Conservation (phyloP, 352 stramenopile species). For the Globisporangium spiculum region DNA sequence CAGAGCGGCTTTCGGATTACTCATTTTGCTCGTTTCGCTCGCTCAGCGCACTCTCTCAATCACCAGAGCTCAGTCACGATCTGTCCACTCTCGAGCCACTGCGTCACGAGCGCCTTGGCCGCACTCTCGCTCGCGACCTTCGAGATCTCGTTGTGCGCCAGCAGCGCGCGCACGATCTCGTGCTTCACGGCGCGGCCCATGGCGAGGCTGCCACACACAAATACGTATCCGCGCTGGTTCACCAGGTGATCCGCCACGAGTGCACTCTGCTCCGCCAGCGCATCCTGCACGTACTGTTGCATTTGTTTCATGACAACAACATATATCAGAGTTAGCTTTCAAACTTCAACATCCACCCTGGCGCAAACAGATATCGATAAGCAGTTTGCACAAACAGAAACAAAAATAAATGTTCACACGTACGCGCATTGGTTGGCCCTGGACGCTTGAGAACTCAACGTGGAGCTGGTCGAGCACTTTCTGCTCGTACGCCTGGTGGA, state of each 20-base stretch:
- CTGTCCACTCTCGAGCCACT: conserved; percentile 36
- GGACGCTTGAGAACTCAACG: conserved; percentile 58
- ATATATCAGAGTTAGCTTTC: neutral
- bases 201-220: conserved; percentile 70
- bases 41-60: conserved; percentile 1
- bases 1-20: conserved; percentile 1
- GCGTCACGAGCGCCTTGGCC: conserved; percentile 44
- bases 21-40: too few relatives aligned
- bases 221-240: conserved; percentile 57
- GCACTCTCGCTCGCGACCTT: conserved; percentile 29
- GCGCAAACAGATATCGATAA: neutral
- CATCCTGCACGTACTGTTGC: conserved; percentile 72
- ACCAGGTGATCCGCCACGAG: conserved; percentile 60
- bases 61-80: conserved; percentile 80
- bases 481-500: conserved; percentile 32
- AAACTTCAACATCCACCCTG: neutral
- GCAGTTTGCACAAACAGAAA: neutral
- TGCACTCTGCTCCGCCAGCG: conserved; percentile 48
- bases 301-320: conserved; percentile 4
- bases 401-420: conserved; percentile 10
- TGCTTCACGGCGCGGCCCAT: conserved; percentile 80
- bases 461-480: conserved; percentile 52
- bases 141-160: conserved; percentile 37
- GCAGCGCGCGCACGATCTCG: conserved; percentile 45
- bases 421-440: conserved; percentile 42